Base-by-base conservation (phyloP, 2,329 filamentous ascomycete genomes). In the Chaetomium sp. region DNA sequence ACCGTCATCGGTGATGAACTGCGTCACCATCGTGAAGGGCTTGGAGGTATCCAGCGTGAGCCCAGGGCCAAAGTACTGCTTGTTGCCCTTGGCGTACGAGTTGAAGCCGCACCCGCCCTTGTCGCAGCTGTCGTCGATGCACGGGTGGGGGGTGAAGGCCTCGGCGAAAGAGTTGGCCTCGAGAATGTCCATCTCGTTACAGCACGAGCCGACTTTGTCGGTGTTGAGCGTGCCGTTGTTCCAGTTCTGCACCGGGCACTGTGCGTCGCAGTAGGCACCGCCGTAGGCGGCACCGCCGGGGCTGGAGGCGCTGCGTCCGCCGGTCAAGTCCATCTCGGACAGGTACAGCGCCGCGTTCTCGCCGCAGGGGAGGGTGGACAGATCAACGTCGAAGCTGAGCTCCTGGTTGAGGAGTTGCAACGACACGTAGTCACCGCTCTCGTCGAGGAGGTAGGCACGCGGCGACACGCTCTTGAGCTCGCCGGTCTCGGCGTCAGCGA, bases 301-400 rank as follows among this genome's bases (percentile, higher is more conserved):
- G 69, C 79, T 79, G 55, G 62, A 72, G 0, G 72, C 60, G 37
- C 51, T 53, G 41, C 59, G 53, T 5, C 49, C 85, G 62, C 86
- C 86, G 63, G 85, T 80, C 6, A 74, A 71, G 9, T 80, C 76
- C 74, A 76, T 76, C 67, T 76, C 72, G 34, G 79, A 74, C 40
- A 86, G 77, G 71, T 86, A 85, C 38, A 86, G 69, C 11, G 82
- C 82, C 53, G 81, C 81, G 69, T 86, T 86, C 62, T 85, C 70
- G 58, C 84, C 84, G 64, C 84, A 86, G 44, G 79, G 77, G 33
- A 85, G 72, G 58, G 77, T 75, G 41, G 80, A 82, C 44, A 83
- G 74, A 66, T 86, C 81, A 10, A 85, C 81, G 54, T 85, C 81
- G 56, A 86, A 84, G 10, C 77, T 78, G 65, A 86, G 78, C 66